A percentile compares a stretch with the other conserved stretches of the same genome.
These are phyloP conservation scores for Tricharina praecox DNA, from an alignment of 495 filamentous ascomycete species.

Conservation along the genomic window DNA sequence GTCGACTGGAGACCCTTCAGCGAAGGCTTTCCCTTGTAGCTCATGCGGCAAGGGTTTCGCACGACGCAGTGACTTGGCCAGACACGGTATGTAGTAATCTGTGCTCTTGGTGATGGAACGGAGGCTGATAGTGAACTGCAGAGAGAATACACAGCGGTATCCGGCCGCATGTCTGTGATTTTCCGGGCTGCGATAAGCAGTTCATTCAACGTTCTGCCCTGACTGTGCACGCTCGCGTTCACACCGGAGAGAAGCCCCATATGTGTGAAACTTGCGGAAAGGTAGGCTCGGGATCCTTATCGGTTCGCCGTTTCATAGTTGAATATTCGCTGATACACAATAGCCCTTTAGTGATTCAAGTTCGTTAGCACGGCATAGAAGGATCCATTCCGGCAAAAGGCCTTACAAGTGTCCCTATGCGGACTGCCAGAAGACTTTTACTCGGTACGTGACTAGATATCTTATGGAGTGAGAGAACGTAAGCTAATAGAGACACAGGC, in stretches of 20 bases:
- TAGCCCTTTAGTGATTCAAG: slow-evolving; percentile 99
- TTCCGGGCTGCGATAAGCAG: slow-evolving; percentile 75
- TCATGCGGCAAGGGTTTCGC: slow-evolving; percentile 88
- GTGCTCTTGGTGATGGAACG: too few species aligned
- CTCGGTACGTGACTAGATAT: slow-evolving; percentile 31
- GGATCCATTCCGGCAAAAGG: slow-evolving; percentile 89
- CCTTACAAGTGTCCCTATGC: slow-evolving; percentile 96
- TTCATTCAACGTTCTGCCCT: slow-evolving; percentile 97
- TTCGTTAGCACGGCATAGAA: slow-evolving; percentile 78
- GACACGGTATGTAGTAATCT: slow-evolving; percentile 67
- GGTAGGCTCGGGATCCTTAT: slow-evolving; percentile 35
- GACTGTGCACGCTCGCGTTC: slow-evolving; percentile 86
- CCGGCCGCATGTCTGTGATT: slow-evolving; percentile 83
- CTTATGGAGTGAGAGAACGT: too few species aligned
- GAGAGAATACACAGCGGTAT: slow-evolving; percentile 91
- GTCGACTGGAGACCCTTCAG: slow-evolving; percentile 35
- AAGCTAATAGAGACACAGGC: too few species aligned
- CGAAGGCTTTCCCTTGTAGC: slow-evolving; percentile 80
- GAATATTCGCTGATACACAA: slow-evolving; percentile 4
- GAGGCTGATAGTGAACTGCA: slow-evolving; percentile 28
- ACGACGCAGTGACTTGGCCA: slow-evolving; percentile 78
- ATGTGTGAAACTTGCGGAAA: slow-evolving; percentile 96
- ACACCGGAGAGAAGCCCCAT: slow-evolving; percentile 95
- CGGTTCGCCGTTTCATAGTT: not conserved
- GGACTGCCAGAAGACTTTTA: slow-evolving; percentile 98